Evolutionary conservation across 2,329 filamentous ascomycete genomes (phyloP).

Genomic region (Byssothecium circinans): DNA sequence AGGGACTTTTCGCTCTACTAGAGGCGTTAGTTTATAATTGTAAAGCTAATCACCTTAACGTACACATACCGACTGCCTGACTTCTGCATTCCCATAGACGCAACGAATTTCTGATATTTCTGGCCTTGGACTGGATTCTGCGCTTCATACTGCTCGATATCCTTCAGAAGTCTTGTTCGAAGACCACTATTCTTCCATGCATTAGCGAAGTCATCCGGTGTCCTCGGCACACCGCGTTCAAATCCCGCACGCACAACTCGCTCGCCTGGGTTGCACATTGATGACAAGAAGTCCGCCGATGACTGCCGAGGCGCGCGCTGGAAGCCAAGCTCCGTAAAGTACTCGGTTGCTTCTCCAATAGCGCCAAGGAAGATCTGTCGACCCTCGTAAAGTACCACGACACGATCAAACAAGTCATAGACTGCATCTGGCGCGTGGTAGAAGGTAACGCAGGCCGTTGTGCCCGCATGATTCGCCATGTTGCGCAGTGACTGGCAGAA

Average conservation of each 20-base stretch:
- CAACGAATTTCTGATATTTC: constrained; percentile 37
- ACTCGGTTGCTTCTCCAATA: constrained; percentile 63
- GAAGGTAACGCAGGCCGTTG: constrained; percentile 46
- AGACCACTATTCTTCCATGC: constrained; percentile 58
- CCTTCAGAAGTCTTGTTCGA: constrained; percentile 45
- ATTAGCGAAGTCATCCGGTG: constrained; percentile 53
- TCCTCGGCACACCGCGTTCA: constrained; percentile 51
- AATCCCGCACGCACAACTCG: constrained; percentile 49
- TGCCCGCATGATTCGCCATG: too few species aligned
- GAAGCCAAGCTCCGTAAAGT: constrained; percentile 72
- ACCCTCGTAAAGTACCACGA: constrained; percentile 67
- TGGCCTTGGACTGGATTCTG: constrained; percentile 49
- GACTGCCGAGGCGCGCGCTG: constrained; percentile 72
- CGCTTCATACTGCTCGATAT: constrained; percentile 51
- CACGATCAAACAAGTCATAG: constrained; percentile 70
- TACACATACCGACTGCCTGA: too few species aligned
- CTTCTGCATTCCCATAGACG: constrained; percentile 45
- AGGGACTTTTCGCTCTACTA: constrained; percentile 68
- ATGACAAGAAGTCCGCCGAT: constrained; percentile 75
- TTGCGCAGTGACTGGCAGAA: constrained; percentile 57
- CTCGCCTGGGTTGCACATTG: constrained; percentile 61
- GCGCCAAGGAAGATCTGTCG: constrained; percentile 74
- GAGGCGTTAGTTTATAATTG: too few species aligned
- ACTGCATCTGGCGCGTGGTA: constrained; percentile 70
- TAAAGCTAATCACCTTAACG: too few species aligned